Conservation (phyloP, 805 yeast genomes). For the Starmerella floris region DNA sequence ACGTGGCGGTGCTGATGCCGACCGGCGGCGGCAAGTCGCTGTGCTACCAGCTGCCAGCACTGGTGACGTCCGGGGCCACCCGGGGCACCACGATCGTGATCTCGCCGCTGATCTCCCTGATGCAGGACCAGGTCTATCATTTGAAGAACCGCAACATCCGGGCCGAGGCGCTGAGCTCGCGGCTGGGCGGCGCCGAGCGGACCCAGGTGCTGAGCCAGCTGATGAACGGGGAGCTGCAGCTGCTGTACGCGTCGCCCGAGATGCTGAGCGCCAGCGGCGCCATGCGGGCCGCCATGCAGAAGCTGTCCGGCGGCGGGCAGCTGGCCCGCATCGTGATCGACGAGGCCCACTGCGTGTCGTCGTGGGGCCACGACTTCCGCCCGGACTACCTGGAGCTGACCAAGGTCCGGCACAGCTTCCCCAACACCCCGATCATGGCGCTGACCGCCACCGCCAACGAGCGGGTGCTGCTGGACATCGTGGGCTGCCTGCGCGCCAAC, state of each 20-base stretch:
- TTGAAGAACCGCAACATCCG: conserved; percentile 49
- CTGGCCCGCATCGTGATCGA: conserved; percentile 85
- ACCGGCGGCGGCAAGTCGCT: conserved; percentile 97
- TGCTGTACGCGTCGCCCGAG: conserved; percentile 87
- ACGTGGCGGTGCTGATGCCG: conserved; percentile 92
- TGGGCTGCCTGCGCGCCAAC: conserved; percentile 56
- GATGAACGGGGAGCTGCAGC: conserved; percentile 50
- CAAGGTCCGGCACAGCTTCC: conserved; percentile 57
- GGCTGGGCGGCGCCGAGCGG: conserved; percentile 50
- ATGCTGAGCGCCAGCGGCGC: conserved; percentile 69
- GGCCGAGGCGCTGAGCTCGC: conserved; percentile 83
- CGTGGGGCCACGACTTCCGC: conserved; percentile 98
- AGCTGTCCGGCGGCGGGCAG: conserved; percentile 39
- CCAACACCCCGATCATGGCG: conserved; percentile 83
- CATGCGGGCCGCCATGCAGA: conserved; percentile 49
- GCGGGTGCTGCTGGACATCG: conserved; percentile 73
- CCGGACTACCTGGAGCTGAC: conserved; percentile 83
- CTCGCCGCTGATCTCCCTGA: conserved; percentile 85
- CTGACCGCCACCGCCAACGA: conserved; percentile 94
- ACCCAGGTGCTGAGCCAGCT: conserved; percentile 49
- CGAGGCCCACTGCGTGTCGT: conserved; percentile 95
- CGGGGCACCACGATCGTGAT: conserved; percentile 80
- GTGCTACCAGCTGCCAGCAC: conserved; percentile 90
- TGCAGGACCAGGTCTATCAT: conserved; percentile 95
- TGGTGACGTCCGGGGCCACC: conserved; percentile 60